A percentile compares a stretch with the other conserved stretches of the same genome.
Conservation (phyloP, 129 eudicot genomes). For the Flaveria ramosissima region DNA sequence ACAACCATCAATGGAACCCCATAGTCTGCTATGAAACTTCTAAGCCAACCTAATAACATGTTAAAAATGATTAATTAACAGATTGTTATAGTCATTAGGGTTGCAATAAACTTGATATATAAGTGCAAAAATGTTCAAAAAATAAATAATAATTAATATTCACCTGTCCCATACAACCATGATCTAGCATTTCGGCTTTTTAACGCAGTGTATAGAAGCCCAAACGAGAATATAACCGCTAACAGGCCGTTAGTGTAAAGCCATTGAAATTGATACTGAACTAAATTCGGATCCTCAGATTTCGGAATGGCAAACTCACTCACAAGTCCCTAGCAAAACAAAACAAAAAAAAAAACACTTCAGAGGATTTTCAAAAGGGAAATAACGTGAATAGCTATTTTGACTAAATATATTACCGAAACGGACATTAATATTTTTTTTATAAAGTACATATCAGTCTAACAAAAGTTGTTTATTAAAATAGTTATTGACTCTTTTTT, state of each 20-base stretch:
- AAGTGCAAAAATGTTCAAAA: not conserved
- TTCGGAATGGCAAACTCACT: constrained; percentile 54
- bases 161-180: constrained; percentile 54
- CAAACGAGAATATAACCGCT: constrained; percentile 52
- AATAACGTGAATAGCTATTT: not conserved
- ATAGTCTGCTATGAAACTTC: constrained; percentile 55
- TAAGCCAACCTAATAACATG: constrained; percentile 35
- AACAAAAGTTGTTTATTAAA: not conserved
- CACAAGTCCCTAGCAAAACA: constrained; percentile 41
- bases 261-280: constrained; percentile 50
- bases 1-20: constrained; percentile 64
- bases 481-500: not conserved
- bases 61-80: constrained; percentile 7
- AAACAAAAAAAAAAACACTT: not conserved
- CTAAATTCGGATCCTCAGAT: constrained; percentile 26
- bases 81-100: constrained; percentile 2
- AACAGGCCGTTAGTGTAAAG: constrained; percentile 56
- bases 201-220: constrained; percentile 55
- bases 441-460: not conserved
- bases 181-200: constrained; percentile 63
- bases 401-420: not conserved
- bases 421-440: not conserved
- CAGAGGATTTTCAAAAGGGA: not conserved
- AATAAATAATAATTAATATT: not conserved
- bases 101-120: constrained; percentile 8